Base-by-base conservation (phyloP, 768 basidiomycete genomes). In the Collybiopsis confluens region DNA sequence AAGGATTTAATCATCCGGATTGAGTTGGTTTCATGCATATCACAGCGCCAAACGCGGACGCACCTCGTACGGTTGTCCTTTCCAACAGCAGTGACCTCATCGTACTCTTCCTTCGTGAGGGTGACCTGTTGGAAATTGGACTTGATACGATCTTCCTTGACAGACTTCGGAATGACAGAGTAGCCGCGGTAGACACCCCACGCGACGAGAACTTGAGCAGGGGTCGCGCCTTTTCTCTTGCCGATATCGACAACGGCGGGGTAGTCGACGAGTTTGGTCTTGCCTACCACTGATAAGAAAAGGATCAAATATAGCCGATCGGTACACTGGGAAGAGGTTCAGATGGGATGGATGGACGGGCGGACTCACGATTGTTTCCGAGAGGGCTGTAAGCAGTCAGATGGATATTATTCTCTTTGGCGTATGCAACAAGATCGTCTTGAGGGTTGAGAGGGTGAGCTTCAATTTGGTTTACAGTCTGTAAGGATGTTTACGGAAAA, bases 101-200 rank as follows among this genome's bases (percentile, higher is more conserved):
- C 77, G 58, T 82, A 88, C 62, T 90, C 87, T 51, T 82, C 85
- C 59, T 82, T 63, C 63, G 73, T 76, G 50, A 92, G 72, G 61
- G 77, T 74, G 49, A 91, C 76, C 63, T 91, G 85, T 70, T 88
- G 66, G 73, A 90, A 90, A 74, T 93, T 92, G 56, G 83, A 84
- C 49, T 74, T 65, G 69, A 91, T 86, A 37, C 88, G 86, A 3
- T 73, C 80, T 62, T 85, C 74, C 54, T 85, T 74, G 24, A 91
- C 88, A 52, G 82, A 84, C 78, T 94, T 93, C 16, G 92, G 92
- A 61, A 93, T 90, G 57, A 93, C 86, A 8, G 83, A 84, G 67
- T 83, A 86, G 11, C 90, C 92, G 38, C 90, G 79, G 60, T 83
- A 65, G 35, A 70, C 79, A 11, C 82, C 86, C 90, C 90, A 95